Percentiles rank a stretch among this genome's conserved stretches.
These are phyloP conservation scores for Colletotrichum echinochloae DNA, from an alignment of 2,329 filamentous ascomycete species.

Conservation along the genomic window DNA sequence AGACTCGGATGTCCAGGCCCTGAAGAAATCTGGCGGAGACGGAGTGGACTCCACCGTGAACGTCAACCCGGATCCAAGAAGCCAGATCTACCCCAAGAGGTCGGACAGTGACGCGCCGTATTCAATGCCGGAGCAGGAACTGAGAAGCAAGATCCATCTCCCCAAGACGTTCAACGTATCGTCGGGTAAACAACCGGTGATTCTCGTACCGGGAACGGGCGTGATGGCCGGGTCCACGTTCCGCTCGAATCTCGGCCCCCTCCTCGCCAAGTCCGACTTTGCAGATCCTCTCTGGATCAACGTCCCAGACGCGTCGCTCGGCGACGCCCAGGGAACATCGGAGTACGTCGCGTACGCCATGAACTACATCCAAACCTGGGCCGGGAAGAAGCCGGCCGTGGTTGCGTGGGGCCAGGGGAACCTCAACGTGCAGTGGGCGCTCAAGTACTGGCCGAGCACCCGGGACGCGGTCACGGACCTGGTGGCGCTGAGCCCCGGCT, in stretches of 20 bases:
- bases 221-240: constrained; percentile 54
- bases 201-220: constrained; percentile 64
- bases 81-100: constrained; percentile 51
- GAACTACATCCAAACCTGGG: constrained; percentile 63
- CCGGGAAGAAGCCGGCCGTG: constrained; percentile 55
- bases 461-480: constrained; percentile 59
- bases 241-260: constrained; percentile 60
- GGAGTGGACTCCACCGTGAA: constrained; percentile 16
- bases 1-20: not conserved
- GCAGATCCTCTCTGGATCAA: constrained; percentile 69
- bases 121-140: constrained; percentile 56
- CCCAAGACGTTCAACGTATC: constrained; percentile 61
- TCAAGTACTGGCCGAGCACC: constrained; percentile 68
- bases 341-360: constrained; percentile 70
- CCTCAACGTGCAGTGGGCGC: constrained; percentile 66
- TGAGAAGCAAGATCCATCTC: constrained; percentile 65
- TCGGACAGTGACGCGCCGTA: constrained; percentile 60
- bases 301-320: constrained; percentile 59
- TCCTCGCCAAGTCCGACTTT: constrained; percentile 55
- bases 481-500: constrained; percentile 65
- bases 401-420: constrained; percentile 68
- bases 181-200: constrained; percentile 56
- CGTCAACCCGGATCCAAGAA: constrained; percentile 17
- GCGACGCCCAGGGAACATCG: constrained; percentile 62
- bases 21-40: not conserved